Percentiles rank a stretch among this genome's conserved stretches.
phyloP scores from a whole-genome alignment of 2,329 filamentous ascomycete genomes.

The Sarocladium kiliense region DNA sequence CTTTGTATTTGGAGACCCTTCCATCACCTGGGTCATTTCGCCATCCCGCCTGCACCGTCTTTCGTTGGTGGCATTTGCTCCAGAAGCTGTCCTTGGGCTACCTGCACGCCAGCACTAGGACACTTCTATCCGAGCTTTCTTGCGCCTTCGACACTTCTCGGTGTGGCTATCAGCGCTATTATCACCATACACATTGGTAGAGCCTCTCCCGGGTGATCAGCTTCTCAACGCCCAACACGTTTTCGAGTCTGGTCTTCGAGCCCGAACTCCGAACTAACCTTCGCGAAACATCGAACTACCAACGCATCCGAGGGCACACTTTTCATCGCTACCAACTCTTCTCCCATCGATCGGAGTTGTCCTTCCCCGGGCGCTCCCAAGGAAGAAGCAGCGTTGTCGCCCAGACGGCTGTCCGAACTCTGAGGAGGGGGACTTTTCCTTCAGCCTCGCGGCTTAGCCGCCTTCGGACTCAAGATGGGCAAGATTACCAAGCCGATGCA shows the following conservation, averaged over 20 bases:
- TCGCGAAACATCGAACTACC: neutral
- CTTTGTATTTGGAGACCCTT: neutral
- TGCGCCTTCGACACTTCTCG: neutral
- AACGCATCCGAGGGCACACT: neutral
- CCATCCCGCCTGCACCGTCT: neutral
- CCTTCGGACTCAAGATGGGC: constrained; percentile 55
- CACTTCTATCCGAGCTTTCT: constrained; percentile 3
- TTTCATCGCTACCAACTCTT: neutral
- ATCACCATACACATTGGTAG: neutral
- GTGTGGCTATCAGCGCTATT: neutral
- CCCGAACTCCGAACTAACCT: neutral
- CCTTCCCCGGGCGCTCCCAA: constrained; percentile 24
- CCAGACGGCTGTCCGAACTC: constrained; percentile 33
- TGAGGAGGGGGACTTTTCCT: constrained; percentile 54
- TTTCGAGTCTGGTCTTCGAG: neutral
- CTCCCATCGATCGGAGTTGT: neutral
- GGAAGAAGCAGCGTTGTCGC: constrained; percentile 32
- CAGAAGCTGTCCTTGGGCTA: constrained; percentile 6
- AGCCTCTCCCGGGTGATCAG: neutral
- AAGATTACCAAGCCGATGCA: constrained; percentile 65
- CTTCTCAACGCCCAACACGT: neutral
- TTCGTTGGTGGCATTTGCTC: neutral
- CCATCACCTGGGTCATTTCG: neutral
- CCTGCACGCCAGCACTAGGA: constrained; percentile 2
- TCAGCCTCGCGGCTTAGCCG: constrained; percentile 52